Evolutionary conservation across 345 rosid species (phyloP).

Genomic region (Salix suchowensis): DNA sequence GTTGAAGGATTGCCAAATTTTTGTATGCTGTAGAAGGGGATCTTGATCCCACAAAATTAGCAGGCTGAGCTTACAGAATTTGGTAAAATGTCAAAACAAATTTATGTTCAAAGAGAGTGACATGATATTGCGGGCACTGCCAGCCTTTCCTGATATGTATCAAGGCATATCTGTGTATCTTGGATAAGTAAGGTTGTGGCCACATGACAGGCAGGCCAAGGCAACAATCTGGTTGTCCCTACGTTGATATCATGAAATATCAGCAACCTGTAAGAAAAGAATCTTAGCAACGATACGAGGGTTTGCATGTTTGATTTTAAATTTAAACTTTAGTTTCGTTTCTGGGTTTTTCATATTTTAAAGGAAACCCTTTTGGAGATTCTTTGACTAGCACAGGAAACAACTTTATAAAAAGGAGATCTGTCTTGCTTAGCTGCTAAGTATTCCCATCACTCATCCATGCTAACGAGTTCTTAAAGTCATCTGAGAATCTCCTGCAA

Average conservation of each 20-base stretch:
- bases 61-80: background rate
- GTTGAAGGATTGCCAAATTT: background rate
- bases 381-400: background rate
- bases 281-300: background rate
- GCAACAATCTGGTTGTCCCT: background rate
- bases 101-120: background rate
- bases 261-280: too few species aligned
- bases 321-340: too few species aligned
- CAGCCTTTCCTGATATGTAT: background rate
- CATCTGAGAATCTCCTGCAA: background rate
- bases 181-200: background rate
- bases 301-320: background rate
- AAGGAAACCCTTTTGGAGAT: background rate
- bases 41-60: background rate
- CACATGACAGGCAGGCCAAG: background rate
- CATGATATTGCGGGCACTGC: background rate
- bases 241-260: too few species aligned
- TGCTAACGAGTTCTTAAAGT: background rate
- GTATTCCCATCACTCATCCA: background rate
- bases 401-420: too few species aligned
- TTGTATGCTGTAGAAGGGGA: background rate
- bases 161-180: background rate
- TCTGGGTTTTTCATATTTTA: too few species aligned
- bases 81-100: background rate
- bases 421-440: background rate